phyloP scores from a whole-genome alignment of 352 stramenopile genomes.

The Phytophthora kernoviae region DNA sequence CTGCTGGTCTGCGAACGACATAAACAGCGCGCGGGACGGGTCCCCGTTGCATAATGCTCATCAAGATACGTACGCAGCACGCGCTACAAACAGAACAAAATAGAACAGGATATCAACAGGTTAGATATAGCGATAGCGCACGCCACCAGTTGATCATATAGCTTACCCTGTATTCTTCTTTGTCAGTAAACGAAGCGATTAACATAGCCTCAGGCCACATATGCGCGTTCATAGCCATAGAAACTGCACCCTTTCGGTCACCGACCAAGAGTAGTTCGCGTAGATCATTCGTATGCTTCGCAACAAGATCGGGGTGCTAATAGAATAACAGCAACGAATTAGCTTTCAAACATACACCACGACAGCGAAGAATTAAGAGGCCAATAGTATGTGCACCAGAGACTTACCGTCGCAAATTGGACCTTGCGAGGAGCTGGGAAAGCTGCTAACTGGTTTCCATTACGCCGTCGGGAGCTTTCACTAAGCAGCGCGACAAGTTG shows the following conservation, averaged over 20 bases:
- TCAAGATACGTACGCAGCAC: slow-evolving; percentile 80
- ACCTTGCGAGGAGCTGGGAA: slow-evolving; percentile 55
- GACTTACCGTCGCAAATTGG: slow-evolving; percentile 44
- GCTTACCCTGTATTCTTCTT: slow-evolving; percentile 81
- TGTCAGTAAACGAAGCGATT: slow-evolving; percentile 85
- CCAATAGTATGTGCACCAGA: slow-evolving; percentile 1
- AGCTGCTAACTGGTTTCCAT: slow-evolving; percentile 43
- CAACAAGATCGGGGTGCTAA: slow-evolving; percentile 57
- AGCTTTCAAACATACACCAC: not conserved
- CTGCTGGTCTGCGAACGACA: slow-evolving; percentile 84
- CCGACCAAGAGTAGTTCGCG: slow-evolving; percentile 77
- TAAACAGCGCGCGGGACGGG: slow-evolving; percentile 76
- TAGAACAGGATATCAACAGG: slow-evolving; percentile 7
- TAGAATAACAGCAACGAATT: slow-evolving; percentile 6
- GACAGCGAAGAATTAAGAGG: not conserved
- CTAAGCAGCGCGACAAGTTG: slow-evolving; percentile 69
- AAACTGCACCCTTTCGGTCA: slow-evolving; percentile 77
- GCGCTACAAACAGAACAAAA: slow-evolving; percentile 32
- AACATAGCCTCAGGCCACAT: slow-evolving; percentile 91
- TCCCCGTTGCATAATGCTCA: slow-evolving; percentile 80
- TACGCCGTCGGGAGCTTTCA: slow-evolving; percentile 71
- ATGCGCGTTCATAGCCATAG: slow-evolving; percentile 74
- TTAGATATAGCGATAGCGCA: not conserved
- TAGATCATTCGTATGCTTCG: slow-evolving; percentile 58
- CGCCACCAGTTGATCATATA: not conserved